Evolutionary conservation across 768 basidiomycete genomes (phyloP), one percentile per base, ranked within the genome.

Genomic region (Leccinum rimulosum): DNA sequence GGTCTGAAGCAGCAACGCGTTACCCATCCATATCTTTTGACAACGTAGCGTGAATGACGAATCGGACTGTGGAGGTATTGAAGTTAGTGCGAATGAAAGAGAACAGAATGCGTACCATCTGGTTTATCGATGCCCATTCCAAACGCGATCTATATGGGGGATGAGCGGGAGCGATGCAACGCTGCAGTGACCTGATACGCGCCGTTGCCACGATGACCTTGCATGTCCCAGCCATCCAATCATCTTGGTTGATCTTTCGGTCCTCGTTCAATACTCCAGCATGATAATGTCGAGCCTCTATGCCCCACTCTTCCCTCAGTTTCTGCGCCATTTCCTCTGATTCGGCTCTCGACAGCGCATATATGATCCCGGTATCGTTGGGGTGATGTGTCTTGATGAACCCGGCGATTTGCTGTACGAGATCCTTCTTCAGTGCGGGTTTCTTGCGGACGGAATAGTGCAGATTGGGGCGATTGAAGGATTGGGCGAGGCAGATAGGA

Each of bases 41-140:
- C 64, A 97, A 69, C 55, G 85, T 83, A 59, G 88, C 81, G 68
- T 98, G 96, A 54, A 98, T 91, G 35, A 99, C 96, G 67, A 87
- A 96, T 62, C 94, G 89, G 7, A 96, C 94, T 93, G 43, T 17
- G 6, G 19, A 48, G 30, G 49, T 61, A 60, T 52, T 31, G n/a
- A 38, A 3, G 40, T 65, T 36, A 68, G 27, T 14, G 2, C 12
- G 14, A 52, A 8, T 10, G 17, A 12, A 27, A 51, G 28, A 28
- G 59, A 6, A 12, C 53, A 25, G 54, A 50, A 35, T 22, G 9
- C 76, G 61, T 70, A 89, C 89, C 89, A 65, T 91, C 83, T 6
- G 85, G 72, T 71, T 95, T 95, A 73, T 95, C 92, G 52, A 96
- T 92, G 1, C 96, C 95, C 95, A 98, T 98, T 11, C 96, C 96